Conservation (phyloP, 2,329 filamentous ascomycete genomes). For the Magnaporthiopsis rhizophila region DNA sequence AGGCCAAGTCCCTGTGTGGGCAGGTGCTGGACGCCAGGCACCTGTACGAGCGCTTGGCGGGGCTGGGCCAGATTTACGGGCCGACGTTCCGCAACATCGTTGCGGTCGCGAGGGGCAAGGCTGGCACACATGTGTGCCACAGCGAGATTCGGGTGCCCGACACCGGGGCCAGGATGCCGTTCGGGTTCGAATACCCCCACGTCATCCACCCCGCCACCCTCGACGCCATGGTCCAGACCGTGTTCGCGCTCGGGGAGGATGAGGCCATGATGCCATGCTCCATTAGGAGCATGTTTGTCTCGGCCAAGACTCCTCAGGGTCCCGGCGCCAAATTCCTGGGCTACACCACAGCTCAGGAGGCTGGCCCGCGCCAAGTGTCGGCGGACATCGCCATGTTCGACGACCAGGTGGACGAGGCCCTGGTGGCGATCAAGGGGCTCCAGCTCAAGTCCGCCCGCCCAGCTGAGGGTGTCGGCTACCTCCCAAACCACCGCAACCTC, state of each 20-base stretch:
- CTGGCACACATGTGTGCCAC: conserved; percentile 6
- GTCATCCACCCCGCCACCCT: conserved; percentile 51
- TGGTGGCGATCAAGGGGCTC: conserved; percentile 37
- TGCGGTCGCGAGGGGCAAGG: conserved; percentile 11
- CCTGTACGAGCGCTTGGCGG: conserved; percentile 41
- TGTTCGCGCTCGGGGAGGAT: conserved; percentile 35
- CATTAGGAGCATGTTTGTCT: conserved; percentile 38
- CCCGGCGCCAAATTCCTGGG: conserved; percentile 30
- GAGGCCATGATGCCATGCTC: conserved; percentile 39
- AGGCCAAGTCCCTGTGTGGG: conserved; percentile 21
- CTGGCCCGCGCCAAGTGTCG: conserved; percentile 26
- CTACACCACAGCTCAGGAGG: conserved; percentile 28
- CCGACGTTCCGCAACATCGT: conserved; percentile 2
- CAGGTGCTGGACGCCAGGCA: conserved; percentile 32
- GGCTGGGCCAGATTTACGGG: conserved; percentile 36
- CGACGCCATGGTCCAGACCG: conserved; percentile 46
- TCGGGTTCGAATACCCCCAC: conserved; percentile 43
- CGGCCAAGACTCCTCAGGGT: conserved; percentile 26
- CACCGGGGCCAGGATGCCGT: conserved; percentile 44
- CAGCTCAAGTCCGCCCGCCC: conserved; percentile 27
- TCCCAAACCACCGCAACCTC: conserved; percentile 40
- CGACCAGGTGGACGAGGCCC: conserved; percentile 21
- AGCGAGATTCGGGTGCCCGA: conserved; percentile 36
- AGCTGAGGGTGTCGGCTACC: conserved; percentile 25
- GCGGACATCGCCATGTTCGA: conserved; percentile 37